Conservation (phyloP, 2,329 filamentous ascomycete species). For the Colletotrichum sojae region DNA sequence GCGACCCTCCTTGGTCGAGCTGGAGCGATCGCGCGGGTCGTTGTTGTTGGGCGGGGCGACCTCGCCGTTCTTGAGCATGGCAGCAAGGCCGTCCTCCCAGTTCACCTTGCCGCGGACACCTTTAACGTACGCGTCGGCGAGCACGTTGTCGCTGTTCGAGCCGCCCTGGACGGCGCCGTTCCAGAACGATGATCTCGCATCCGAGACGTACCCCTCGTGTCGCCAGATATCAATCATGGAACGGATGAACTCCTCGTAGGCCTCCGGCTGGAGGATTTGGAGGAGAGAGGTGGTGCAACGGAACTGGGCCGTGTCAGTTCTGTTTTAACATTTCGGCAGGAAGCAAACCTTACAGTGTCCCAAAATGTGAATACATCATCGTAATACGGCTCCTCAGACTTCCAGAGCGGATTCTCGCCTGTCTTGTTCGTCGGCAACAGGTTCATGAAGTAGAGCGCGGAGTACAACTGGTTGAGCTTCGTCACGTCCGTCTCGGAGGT, state of each 20-base stretch:
- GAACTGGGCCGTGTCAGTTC: constrained; percentile 54
- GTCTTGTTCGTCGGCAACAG: constrained; percentile 79
- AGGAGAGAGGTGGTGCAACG: constrained; percentile 76
- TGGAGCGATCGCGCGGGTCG: constrained; percentile 69
- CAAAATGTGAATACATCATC: constrained; percentile 81
- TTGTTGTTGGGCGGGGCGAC: constrained; percentile 71
- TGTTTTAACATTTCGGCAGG: background rate
- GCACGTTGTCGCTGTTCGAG: constrained; percentile 78
- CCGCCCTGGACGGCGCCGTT: constrained; percentile 80
- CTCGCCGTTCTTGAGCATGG: constrained; percentile 79
- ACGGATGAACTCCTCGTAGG: constrained; percentile 76
- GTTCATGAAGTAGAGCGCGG: constrained; percentile 78
- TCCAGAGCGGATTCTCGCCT: constrained; percentile 78
- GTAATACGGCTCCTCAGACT: constrained; percentile 76
- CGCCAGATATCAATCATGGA: constrained; percentile 79
- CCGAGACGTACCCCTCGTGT: constrained; percentile 74
- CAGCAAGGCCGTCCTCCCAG: constrained; percentile 74
- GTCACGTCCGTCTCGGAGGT: constrained; percentile 69
- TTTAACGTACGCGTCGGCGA: constrained; percentile 81
- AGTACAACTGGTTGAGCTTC: constrained; percentile 75
- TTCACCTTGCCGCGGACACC: constrained; percentile 73
- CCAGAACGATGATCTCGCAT: constrained; percentile 76
- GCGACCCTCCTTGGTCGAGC: constrained; percentile 77
- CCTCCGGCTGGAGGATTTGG: constrained; percentile 74
- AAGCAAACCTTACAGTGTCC: constrained; percentile 56